phyloP scores from a whole-genome alignment of 2,329 filamentous ascomycete genomes.

The Xylaria hypoxylon region DNA sequence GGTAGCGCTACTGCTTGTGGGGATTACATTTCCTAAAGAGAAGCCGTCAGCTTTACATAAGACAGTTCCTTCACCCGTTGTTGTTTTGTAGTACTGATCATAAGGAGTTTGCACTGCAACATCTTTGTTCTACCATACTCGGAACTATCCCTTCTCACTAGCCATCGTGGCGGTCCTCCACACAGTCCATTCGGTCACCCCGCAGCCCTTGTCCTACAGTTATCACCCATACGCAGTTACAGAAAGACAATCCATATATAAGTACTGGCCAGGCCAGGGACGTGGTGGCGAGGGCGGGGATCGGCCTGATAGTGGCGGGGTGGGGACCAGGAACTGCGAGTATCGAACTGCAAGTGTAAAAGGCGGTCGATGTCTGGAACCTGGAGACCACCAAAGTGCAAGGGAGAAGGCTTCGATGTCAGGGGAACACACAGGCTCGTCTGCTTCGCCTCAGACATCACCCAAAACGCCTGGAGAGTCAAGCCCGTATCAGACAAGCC shows the following conservation, averaged over 20 bases:
- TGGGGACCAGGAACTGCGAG: constrained; percentile 48
- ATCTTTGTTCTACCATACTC: constrained; percentile 17
- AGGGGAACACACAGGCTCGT: constrained; percentile 67
- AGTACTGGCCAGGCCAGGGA: constrained; percentile 42
- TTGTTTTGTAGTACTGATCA: constrained; percentile 13
- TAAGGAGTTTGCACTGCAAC: constrained; percentile 17
- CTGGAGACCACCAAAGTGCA: constrained; percentile 62
- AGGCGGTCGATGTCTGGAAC: constrained; percentile 68
- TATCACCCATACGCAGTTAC: constrained; percentile 48
- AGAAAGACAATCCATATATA: constrained; percentile 44
- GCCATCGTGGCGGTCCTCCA: constrained; percentile 53
- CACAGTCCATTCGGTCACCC: constrained; percentile 48
- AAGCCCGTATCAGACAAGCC: constrained; percentile 47
- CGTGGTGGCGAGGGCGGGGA: constrained; percentile 46
- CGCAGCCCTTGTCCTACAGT: constrained; percentile 48
- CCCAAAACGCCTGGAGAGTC: constrained; percentile 57
- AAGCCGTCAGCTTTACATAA: constrained; percentile 21
- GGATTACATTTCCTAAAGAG: constrained; percentile 13
- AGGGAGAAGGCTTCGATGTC: constrained; percentile 74
- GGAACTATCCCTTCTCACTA: constrained; percentile 9
- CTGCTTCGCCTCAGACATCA: constrained; percentile 64
- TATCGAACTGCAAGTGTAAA: constrained; percentile 45
- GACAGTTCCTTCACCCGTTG: constrained; percentile 17
- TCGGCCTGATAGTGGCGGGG: constrained; percentile 45
- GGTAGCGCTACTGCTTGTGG: constrained; percentile 8